Conservation (phyloP, 768 basidiomycete species). For the Tulasnella sp. region DNA sequence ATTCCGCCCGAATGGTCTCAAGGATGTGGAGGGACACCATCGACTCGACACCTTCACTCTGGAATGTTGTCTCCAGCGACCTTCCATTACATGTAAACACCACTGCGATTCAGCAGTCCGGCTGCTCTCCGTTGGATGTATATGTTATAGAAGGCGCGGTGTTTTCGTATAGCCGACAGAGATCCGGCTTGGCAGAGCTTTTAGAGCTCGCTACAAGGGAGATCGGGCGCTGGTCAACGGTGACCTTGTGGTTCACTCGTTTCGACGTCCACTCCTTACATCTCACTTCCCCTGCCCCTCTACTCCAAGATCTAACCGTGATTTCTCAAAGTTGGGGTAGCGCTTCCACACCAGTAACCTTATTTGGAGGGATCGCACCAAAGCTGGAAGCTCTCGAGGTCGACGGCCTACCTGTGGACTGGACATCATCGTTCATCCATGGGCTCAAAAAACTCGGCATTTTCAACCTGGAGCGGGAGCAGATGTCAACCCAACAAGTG, state of each 20-base stretch:
- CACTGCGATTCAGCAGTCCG: neutral
- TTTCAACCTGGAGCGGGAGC: neutral
- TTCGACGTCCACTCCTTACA: neutral
- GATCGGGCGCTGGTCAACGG: neutral
- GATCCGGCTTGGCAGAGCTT: neutral
- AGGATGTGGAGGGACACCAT: neutral
- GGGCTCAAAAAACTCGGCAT: neutral
- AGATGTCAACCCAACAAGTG: neutral
- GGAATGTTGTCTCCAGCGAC: neutral
- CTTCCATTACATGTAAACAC: neutral
- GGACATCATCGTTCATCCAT: neutral
- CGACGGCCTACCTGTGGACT: neutral
- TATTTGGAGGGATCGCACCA: neutral
- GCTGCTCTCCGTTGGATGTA: neutral
- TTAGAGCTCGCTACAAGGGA: neutral
- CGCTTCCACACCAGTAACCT: neutral
- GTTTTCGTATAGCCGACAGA: neutral
- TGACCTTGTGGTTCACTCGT: neutral
- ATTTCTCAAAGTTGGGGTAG: neutral
- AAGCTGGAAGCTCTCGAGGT: neutral
- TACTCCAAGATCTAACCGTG: neutral
- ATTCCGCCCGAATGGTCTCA: neutral
- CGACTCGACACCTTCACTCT: neutral
- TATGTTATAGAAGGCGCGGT: neutral
- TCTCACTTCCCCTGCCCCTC: neutral